Evolutionary conservation across 2,329 filamentous ascomycete species (phyloP).

Genomic region (Cladobotryum protrusum): DNA sequence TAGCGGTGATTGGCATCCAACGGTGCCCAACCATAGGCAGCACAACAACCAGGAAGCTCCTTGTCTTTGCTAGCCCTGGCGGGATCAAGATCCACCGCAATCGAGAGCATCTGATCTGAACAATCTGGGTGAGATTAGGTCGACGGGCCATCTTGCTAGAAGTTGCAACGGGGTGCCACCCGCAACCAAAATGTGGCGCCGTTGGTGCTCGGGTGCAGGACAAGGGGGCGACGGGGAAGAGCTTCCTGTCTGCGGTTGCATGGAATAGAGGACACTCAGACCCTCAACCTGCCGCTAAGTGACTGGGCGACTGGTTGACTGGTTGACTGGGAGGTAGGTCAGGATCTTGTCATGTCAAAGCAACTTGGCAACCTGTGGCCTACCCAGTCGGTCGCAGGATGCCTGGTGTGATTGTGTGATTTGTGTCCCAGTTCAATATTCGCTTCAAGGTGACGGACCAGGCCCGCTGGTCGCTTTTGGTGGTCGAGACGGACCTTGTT

Average conservation of each 20-base stretch:
- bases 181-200: constrained; percentile 9
- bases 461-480: no score
- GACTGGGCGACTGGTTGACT: no score
- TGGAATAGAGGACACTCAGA: background rate
- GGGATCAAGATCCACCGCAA: constrained; percentile 16
- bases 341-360: no score
- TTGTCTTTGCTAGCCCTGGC: constrained; percentile 9
- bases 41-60: constrained; percentile 2
- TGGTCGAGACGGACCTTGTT: no score
- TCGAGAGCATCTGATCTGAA: constrained; percentile 14
- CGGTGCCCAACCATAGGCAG: constrained; percentile 2
- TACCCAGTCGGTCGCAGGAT: no score
- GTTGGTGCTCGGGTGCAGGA: constrained; percentile 1
- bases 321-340: no score
- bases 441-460: no score
- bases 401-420: no score
- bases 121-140: constrained; percentile 17
- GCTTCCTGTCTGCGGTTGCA: background rate
- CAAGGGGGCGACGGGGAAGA: background rate
- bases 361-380: no score
- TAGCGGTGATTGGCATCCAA: background rate
- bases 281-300: no score
- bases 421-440: no score
- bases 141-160: constrained; percentile 12
- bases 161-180: constrained; percentile 10